phyloP scores from a whole-genome alignment of 2,329 filamentous ascomycete genomes.

The Moelleriella libera region DNA sequence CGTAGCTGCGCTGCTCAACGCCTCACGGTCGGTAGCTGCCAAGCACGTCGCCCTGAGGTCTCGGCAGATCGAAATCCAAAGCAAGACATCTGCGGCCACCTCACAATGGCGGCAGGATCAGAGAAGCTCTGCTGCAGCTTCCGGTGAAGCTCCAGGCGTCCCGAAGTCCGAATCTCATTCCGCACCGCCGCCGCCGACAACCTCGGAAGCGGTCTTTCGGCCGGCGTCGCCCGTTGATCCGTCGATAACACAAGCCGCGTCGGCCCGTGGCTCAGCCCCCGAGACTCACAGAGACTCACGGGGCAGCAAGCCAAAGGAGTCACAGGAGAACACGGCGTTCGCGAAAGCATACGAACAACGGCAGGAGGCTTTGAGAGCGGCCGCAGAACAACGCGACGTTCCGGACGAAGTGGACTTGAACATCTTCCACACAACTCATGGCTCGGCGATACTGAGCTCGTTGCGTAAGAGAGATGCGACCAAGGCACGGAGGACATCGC shows the following conservation, averaged over 20 bases:
- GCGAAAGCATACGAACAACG: conserved; percentile 4
- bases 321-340: background rate
- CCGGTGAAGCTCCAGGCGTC: background rate
- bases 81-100: conserved; percentile 29
- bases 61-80: conserved; percentile 37
- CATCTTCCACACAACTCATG: conserved; percentile 31
- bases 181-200: background rate
- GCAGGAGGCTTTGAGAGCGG: conserved; percentile 1
- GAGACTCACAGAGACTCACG: background rate
- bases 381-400: conserved; percentile 16
- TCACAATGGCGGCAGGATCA: conserved; percentile 15
- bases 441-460: conserved; percentile 28
- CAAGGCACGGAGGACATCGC: conserved; percentile 1
- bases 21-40: conserved; percentile 51
- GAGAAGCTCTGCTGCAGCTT: no score
- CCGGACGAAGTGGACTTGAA: conserved; percentile 29
- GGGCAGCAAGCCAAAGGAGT: background rate
- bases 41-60: conserved; percentile 46
- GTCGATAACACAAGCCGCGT: no score
- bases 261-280: no score
- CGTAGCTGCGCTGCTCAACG: conserved; percentile 54
- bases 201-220: background rate
- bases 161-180: background rate
- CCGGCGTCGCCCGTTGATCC: no score
- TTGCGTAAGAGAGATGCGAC: conserved; percentile 10